Conservation (phyloP, 1,139 yeast genomes). For the Debaryomycetaceae sp. region DNA sequence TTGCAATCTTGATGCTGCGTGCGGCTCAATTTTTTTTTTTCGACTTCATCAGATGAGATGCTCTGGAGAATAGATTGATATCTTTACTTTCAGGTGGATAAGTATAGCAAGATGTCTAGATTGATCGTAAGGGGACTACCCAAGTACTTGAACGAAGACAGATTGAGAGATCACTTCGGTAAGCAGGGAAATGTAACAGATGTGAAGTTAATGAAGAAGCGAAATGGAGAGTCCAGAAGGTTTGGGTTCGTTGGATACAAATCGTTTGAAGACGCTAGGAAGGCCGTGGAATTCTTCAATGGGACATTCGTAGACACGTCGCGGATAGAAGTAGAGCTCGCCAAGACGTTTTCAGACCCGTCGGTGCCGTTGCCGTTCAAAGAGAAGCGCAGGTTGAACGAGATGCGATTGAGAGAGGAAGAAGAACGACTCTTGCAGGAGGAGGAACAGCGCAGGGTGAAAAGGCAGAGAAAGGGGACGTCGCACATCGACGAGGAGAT, state of each 20-base stretch:
- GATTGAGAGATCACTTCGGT: slow-evolving; percentile 65
- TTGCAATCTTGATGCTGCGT: slow-evolving; percentile 6
- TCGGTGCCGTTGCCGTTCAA: slow-evolving; percentile 71
- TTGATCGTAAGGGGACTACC: slow-evolving; percentile 95
- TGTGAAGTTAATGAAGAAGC: slow-evolving; percentile 75
- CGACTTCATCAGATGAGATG: slow-evolving; percentile 4
- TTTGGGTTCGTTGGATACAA: slow-evolving; percentile 92
- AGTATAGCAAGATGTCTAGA: slow-evolving; percentile 62
- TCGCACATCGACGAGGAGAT: slow-evolving; percentile 54
- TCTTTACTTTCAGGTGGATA: not conserved
- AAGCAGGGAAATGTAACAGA: slow-evolving; percentile 73
- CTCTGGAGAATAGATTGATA: not conserved
- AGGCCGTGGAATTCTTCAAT: slow-evolving; percentile 74
- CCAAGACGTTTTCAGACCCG: slow-evolving; percentile 83
- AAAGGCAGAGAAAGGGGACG: slow-evolving; percentile 21
- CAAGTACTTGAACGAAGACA: slow-evolving; percentile 70
- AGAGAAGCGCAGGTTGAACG: slow-evolving; percentile 57
- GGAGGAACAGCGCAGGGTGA: slow-evolving; percentile 29
- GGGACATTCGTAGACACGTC: slow-evolving; percentile 81
- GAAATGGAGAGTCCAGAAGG: slow-evolving; percentile 83
- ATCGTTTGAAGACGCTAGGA: slow-evolving; percentile 66
- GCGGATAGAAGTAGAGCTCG: slow-evolving; percentile 71
- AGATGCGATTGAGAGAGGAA: slow-evolving; percentile 48
- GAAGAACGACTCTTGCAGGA: slow-evolving; percentile 49
- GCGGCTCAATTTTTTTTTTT: slow-evolving; percentile 7